These are phyloP conservation scores for Chamaecrista fasciculata DNA, from an alignment of 306 rosid genomes.

Conservation along the genomic window DNA sequence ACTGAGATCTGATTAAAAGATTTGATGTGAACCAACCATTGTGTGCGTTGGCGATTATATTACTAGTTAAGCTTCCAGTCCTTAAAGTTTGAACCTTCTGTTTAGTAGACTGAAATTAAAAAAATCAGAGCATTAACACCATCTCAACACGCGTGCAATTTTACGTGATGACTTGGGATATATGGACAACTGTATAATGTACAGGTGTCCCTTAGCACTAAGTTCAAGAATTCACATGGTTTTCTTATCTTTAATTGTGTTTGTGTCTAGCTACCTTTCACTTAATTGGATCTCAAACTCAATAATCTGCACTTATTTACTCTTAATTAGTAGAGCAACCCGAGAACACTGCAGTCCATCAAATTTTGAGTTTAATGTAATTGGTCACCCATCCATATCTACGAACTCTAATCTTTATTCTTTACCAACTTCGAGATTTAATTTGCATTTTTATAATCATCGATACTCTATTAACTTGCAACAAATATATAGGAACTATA, in stretches of 20 bases:
- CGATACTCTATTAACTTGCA: no score
- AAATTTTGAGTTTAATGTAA: constrained; percentile 1
- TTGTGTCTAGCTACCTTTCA: not conserved
- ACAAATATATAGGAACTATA: no score
- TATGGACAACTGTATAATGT: constrained; percentile 32
- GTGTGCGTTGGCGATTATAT: not conserved
- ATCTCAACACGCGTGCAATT: constrained; percentile 36
- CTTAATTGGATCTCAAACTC: constrained; percentile 22
- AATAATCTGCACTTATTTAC: not conserved
- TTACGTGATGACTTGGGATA: constrained; percentile 16
- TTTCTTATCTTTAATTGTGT: constrained; percentile 1
- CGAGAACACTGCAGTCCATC: constrained; percentile 24
- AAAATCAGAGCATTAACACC: constrained; percentile 8
- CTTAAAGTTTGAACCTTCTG: constrained; percentile 4
- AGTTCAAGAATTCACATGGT: constrained; percentile 34
- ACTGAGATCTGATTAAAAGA: not conserved
- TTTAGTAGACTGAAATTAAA: not conserved
- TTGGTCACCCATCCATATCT: not conserved
- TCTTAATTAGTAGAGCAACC: constrained; percentile 7
- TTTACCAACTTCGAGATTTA: not conserved
- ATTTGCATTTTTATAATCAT: not conserved
- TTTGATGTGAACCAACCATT: not conserved
- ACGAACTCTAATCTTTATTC: not conserved
- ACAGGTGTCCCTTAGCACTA: constrained; percentile 17
- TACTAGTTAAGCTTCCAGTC: not conserved